Evolutionary conservation across 768 basidiomycete species (phyloP).

Genomic region (Leccinellum albellum): DNA sequence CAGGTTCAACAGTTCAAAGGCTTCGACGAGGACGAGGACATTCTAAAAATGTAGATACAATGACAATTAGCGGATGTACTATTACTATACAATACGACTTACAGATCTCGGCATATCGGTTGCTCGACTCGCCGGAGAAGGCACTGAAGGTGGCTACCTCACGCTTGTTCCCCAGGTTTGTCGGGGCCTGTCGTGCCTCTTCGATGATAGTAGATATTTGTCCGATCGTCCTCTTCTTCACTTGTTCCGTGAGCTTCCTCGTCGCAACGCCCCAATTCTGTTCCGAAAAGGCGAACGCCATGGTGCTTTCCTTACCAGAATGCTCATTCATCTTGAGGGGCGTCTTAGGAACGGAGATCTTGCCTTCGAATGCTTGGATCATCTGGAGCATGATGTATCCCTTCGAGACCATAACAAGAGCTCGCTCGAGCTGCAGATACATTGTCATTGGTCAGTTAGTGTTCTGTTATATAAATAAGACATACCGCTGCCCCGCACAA

Average conservation of each 20-base stretch:
- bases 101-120: neutral
- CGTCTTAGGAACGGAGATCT: neutral
- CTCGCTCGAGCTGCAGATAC: neutral
- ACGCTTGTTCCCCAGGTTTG: too few species aligned
- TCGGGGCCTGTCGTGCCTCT: neutral
- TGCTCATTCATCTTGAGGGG: conserved; percentile 3
- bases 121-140: neutral
- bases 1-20: neutral
- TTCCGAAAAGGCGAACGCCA: neutral
- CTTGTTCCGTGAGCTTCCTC: neutral
- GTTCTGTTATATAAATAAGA: neutral
- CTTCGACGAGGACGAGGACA: neutral
- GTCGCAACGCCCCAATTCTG: conserved; percentile 5
- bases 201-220: neutral
- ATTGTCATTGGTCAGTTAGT: neutral
- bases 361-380: neutral
- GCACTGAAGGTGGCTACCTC: neutral
- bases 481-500: neutral
- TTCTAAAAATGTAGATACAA: neutral
- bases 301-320: conserved; percentile 4
- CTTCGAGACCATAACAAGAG: neutral
- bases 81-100: neutral
- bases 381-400: neutral
- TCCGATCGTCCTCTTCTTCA: neutral
- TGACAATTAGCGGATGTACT: neutral